Evolutionary conservation across 495 filamentous ascomycete genomes (phyloP).

Genomic region (Penicillium lagena): DNA sequence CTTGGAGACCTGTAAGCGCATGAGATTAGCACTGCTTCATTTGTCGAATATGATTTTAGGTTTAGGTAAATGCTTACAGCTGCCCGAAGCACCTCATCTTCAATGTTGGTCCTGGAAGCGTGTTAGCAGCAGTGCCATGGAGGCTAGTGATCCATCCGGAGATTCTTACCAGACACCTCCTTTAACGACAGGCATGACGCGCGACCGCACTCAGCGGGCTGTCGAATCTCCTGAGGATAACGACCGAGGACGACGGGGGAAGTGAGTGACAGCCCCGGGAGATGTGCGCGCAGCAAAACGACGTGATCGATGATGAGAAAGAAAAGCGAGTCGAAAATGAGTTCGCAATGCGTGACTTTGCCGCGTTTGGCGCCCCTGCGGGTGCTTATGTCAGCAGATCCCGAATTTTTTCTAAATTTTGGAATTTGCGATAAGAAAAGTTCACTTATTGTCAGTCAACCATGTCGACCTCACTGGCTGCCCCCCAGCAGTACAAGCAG

Average conservation of each 20-base stretch:
- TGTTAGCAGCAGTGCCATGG: conserved; percentile 17
- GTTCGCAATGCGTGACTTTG: background rate
- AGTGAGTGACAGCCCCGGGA: conserved; percentile 7
- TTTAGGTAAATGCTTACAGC: conserved; percentile 35
- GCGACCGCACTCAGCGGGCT: conserved; percentile 4
- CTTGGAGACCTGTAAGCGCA: conserved; percentile 63
- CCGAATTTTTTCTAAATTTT: conserved; percentile 22
- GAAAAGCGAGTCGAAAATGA: background rate
- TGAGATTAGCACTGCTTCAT: conserved; percentile 8
- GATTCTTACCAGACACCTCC: conserved; percentile 86
- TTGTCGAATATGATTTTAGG: background rate
- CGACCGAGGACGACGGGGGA: conserved; percentile 4
- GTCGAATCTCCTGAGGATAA: background rate
- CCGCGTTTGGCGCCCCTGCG: conserved; percentile 21
- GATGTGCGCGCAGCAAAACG: conserved; percentile 10
- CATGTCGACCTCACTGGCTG: conserved; percentile 32
- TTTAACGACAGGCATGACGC: conserved; percentile 89
- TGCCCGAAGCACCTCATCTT: conserved; percentile 96
- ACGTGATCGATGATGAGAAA: background rate
- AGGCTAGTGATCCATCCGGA: conserved; percentile 14
- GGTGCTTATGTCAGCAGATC: conserved; percentile 26
- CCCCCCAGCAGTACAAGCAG: conserved; percentile 64
- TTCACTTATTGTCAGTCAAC: conserved; percentile 17
- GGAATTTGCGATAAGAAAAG: conserved; percentile 17
- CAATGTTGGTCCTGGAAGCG: conserved; percentile 54